A percentile compares a stretch with the other conserved stretches of the same genome.
Evolutionary conservation across 495 filamentous ascomycete genomes (phyloP).

Genomic region (Cudoniella acicularis): DNA sequence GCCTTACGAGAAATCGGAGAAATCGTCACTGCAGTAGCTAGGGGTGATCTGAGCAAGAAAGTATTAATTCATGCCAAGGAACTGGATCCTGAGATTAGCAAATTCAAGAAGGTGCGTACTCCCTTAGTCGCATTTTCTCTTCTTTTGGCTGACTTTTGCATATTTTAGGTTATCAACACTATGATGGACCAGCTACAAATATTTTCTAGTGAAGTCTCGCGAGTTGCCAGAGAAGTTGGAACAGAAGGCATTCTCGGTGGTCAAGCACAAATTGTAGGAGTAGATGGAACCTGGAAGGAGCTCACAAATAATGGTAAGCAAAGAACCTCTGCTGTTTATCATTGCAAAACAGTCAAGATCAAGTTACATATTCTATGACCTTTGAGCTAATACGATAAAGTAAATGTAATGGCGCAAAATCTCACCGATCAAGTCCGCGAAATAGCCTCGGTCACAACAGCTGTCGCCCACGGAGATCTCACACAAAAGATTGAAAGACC

Average conservation of each 20-base stretch:
- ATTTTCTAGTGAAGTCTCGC: conserved; percentile 95
- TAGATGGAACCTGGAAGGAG: conserved; percentile 98
- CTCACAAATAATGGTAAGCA: conserved; percentile 86
- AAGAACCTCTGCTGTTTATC: not conserved
- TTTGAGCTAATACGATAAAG: conserved; percentile 42
- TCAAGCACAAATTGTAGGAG: conserved; percentile 89
- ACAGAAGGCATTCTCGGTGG: conserved; percentile 97
- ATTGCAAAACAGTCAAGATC: too few species aligned
- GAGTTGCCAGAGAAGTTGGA: conserved; percentile 93
- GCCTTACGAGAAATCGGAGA: conserved; percentile 94
- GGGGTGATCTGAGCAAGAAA: conserved; percentile 96
- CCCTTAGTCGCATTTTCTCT: conserved; percentile 24
- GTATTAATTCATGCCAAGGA: conserved; percentile 93
- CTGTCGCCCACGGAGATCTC: conserved; percentile 93
- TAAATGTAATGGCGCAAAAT: conserved; percentile 94
- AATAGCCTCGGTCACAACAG: conserved; percentile 93
- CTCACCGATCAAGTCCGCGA: conserved; percentile 79
- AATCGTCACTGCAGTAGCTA: conserved; percentile 92
- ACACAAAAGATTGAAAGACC: conserved; percentile 95
- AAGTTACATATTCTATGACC: too few species aligned
- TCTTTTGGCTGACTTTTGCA: not conserved
- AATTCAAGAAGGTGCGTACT: conserved; percentile 79
- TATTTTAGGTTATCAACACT: conserved; percentile 62
- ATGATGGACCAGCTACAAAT: conserved; percentile 99
- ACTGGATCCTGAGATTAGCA: conserved; percentile 99